A percentile compares a stretch with the other conserved stretches of the same genome.
Conservation (phyloP, 192 early-diverging fungal species). For the Backusella westeae region DNA sequence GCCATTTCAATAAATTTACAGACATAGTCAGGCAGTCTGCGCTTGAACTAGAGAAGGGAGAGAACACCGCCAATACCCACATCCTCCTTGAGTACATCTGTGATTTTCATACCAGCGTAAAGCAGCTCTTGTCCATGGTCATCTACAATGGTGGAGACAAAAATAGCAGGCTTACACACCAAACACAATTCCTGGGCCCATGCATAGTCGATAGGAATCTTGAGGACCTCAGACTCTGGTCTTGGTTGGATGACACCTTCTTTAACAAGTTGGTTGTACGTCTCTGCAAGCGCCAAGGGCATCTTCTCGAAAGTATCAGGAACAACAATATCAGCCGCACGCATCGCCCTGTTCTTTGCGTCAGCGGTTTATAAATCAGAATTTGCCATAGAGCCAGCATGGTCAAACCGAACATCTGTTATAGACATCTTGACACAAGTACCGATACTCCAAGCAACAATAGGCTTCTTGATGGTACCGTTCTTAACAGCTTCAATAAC, state of each 20-base stretch:
- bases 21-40: slow-evolving; percentile 92
- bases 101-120: slow-evolving; percentile 98
- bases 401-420: no score
- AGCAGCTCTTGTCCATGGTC: slow-evolving; percentile 98
- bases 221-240: slow-evolving; percentile 90
- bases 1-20: slow-evolving; percentile 99
- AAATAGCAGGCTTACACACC: slow-evolving; percentile 96
- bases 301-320: slow-evolving; percentile 96
- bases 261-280: slow-evolving; percentile 77
- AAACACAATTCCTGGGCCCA: slow-evolving; percentile 99
- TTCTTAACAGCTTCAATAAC: no score
- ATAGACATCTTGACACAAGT: no score
- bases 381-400: no score
- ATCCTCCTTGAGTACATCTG: slow-evolving; percentile 97
- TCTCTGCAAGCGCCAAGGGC: slow-evolving; percentile 74
- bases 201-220: slow-evolving; percentile 98
- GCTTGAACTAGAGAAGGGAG: slow-evolving; percentile 97
- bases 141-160: slow-evolving; percentile 98
- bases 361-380: no score
- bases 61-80: slow-evolving; percentile 98
- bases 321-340: slow-evolving; percentile 85
- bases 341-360: no score
- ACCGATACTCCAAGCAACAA: no score
- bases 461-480: no score
- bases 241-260: slow-evolving; percentile 64